Evolutionary conservation across 768 basidiomycete species (phyloP), one percentile per base, ranked within the genome.

Genomic region (Collybia mongolica): DNA sequence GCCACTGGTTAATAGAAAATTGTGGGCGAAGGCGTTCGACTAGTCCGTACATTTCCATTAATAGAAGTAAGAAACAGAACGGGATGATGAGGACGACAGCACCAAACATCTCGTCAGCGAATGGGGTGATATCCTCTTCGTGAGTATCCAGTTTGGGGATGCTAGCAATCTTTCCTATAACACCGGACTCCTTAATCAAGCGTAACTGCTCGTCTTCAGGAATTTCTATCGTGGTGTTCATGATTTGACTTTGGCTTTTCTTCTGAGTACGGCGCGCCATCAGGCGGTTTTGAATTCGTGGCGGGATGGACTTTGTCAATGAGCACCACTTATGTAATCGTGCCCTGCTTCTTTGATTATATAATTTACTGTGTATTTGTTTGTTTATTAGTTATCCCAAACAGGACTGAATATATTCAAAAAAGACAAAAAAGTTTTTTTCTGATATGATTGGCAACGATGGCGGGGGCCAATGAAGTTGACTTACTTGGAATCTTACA

Each of bases 31-130:
- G 38, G 48, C 12, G 47, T n/a, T 17, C 28, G 29, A 43, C 49
- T 29, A 45, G 50, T 17, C 71, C 88, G 59, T 62, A 93, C 91
- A 93, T 88, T 61, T 91, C 85, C 88, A 93, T 90, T 72, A 91
- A 70, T 14, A 92, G 60, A 35, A 92, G 72, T 44, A 92, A 69
- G 61, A 84, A 92, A 2, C 81, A 81, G 58, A 88, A 81, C 0
- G 91, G 91, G 28, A 88, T 83, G 48, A 91, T 79, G 46, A 86
- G 68, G 17, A 87, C 65, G 15, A 78, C 55, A 8, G 87, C 72
- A 54, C 83, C 77, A 65, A 91, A 83, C 35, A 91, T 73, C 69
- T 92, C 90, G 53, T 88, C 86, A 6, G 72, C 73, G 3, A 86
- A 67, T 17, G 77, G 66, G 7, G 69, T 52, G 22, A 67, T 57